Base-by-base conservation (phyloP, 169 alveolate species). In the Eimeria necatrix region DNA sequence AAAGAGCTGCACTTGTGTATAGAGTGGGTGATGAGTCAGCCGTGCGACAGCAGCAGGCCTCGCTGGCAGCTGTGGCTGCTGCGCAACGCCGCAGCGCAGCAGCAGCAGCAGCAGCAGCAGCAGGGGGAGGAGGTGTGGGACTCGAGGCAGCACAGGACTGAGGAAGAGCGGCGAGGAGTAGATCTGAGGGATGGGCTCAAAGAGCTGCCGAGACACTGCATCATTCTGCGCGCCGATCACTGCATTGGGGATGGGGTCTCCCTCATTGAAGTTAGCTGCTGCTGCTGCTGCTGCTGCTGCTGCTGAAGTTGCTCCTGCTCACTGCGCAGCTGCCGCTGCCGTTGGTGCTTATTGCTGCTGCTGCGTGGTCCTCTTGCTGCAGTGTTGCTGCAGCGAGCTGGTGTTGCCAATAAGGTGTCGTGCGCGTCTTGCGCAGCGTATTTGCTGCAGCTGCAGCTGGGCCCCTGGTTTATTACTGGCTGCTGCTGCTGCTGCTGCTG, bases 11-110 rank as follows among this genome's bases (percentile, higher is more conserved):
- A 68, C 32, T n/a, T 68, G 32, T 68, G 78, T 3, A 68, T 24
- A 14, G 78, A 68, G 32, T 68, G 78, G 78, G n/a, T 68, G 14
- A 68, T 68, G 78, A 14, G 78, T n/a, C 78, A 68, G 78, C 78
- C 78, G 48, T 68, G 78, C 78, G 78, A 68, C 32, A 10, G 14
- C 41, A n/a, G n/a, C 46, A 14, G 32, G 9, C 78, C 78, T n/a
- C 12, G 78, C 41, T 68, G 78, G 78, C 78, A 68, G 32, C 12
- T 68, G n/a, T 68, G 78, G 78, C 78, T 68, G 41, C 12, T 68
- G n/a, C 41, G n/a, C 41, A 68, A 68, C 32, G 9, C 78, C 12
- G 78, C 32, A 10, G 46, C 9, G 46, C 78, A 68, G 78, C 46
- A 14, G 32, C 78, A 68, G 78, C 78, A 68, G 78, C 78, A 68